Base-by-base conservation (phyloP, 495 filamentous ascomycete genomes). In the Penicillium salamii region DNA sequence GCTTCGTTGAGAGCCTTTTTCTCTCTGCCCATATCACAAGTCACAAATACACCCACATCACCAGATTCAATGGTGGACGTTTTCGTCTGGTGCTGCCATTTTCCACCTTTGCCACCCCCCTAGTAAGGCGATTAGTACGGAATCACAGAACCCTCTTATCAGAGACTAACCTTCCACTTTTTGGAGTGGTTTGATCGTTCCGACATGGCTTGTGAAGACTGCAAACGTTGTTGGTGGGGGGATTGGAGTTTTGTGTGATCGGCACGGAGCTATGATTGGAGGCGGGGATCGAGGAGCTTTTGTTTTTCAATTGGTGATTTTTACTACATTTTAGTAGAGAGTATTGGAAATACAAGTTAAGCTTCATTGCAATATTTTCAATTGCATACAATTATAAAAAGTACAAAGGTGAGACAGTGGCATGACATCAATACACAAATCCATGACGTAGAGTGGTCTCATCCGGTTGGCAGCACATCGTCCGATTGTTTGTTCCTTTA, bases 41-140 rank as follows among this genome's bases (percentile, higher is more conserved):
- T 96, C 20, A 86, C 81, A 79, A 92, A 97, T 23, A 97, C 87
- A 9, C 93, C 93, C 36, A 77, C 74, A 64, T 93, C 89, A 13
- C 93, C 93, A 19, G 82, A 73, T 53, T 89, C 83, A 49, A 90
- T 80, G 32, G 38, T 55, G 18, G 58, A 44, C 35, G 50, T 33
- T 19, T 48, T 65, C n/a, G 40, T 32, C 17, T 52, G 46, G 33
- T 64, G 57, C 8, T 52, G 46, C 56, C 66, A 71, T 34, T 61
- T 60, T 44, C 59, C 64, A n/a, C 42, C 28, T 34, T 61, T 60
- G 41, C 59, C 64, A n/a, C 42, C 42, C 12, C 66, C 65, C 50
- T 71, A 14, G 20, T 39, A 17, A n/a, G 20, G 7, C 23, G 6
- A n/a, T 23, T 17, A 32, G 26, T 23, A 8, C 17, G 5, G 7